Conservation (phyloP, 352 stramenopile species). For the Globisporangium okanoganense region DNA sequence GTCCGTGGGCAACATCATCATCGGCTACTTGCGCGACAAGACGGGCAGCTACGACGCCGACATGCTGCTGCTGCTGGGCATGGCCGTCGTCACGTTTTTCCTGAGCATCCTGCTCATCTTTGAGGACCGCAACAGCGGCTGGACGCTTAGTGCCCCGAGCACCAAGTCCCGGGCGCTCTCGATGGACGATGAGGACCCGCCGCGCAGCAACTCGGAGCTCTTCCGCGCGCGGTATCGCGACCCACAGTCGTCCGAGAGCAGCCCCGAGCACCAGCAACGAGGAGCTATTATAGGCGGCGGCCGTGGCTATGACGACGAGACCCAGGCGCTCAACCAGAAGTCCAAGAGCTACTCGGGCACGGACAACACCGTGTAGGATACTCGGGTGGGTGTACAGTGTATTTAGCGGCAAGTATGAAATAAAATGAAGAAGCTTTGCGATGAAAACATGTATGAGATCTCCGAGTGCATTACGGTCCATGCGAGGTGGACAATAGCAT, state of each 20-base stretch:
- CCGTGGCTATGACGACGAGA: background rate
- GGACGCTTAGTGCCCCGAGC: constrained; percentile 55
- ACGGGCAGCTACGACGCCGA: constrained; percentile 76
- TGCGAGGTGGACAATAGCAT: background rate
- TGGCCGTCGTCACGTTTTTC: constrained; percentile 66
- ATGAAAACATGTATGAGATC: no score
- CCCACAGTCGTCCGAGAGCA: constrained; percentile 16
- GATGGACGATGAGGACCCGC: constrained; percentile 57
- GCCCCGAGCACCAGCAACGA: constrained; percentile 1
- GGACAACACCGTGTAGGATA: background rate
- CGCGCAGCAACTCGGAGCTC: constrained; percentile 33
- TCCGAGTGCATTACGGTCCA: no score
- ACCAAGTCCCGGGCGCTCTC: constrained; percentile 48
- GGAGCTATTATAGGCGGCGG: no score
- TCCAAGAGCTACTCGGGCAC: constrained; percentile 9
- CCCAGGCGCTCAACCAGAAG: constrained; percentile 4
- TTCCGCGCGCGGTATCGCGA: constrained; percentile 29
- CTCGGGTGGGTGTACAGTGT: constrained; percentile 12
- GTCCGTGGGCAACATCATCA: constrained; percentile 78
- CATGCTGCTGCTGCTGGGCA: constrained; percentile 80
- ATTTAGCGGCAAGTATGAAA: constrained; percentile 4
- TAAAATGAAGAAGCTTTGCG: background rate
- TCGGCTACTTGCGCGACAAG: constrained; percentile 81
- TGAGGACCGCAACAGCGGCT: constrained; percentile 53
- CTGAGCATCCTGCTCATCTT: constrained; percentile 62